A percentile compares a stretch with the other conserved stretches of the same genome.
phyloP scores from a whole-genome alignment of 768 basidiomycete genomes.

The Gloeopeniophorella convolvens region DNA sequence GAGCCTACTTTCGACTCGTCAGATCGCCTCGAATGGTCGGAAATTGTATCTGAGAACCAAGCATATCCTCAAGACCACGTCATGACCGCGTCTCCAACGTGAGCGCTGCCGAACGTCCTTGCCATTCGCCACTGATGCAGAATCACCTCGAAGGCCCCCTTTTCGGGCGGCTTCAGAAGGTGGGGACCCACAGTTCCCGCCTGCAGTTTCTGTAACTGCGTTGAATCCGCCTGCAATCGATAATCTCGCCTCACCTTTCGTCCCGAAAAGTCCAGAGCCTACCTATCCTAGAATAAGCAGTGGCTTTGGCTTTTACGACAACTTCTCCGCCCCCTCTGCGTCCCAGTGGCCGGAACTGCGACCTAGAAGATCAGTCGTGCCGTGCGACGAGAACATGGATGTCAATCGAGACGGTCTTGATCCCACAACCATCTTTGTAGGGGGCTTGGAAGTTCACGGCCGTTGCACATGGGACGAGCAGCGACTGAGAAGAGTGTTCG shows the following conservation, averaged over 20 bases:
- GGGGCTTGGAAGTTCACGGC: conserved; percentile 62
- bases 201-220: background rate
- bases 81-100: background rate
- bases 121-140: background rate
- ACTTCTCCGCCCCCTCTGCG: conserved; percentile 37
- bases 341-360: conserved; percentile 3
- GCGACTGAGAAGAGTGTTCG: conserved; percentile 52
- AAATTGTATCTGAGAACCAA: background rate
- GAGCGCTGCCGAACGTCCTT: background rate
- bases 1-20: background rate
- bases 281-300: conserved; percentile 39
- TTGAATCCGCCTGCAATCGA: conserved; percentile 18
- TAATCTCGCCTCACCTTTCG: conserved; percentile 21
- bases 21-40: conserved; percentile 1
- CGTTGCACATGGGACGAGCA: conserved; percentile 64
- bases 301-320: conserved; percentile 46
- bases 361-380: background rate
- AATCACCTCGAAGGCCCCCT: background rate
- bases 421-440: conserved; percentile 68
- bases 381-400: conserved; percentile 11
- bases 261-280: conserved; percentile 25
- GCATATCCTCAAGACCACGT: background rate
- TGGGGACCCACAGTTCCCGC: background rate
- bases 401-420: conserved; percentile 43
- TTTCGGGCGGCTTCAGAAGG: background rate